A percentile compares a stretch with the other conserved stretches of the same genome.
phyloP scores from a whole-genome alignment of 192 early-diverging fungal species.

The Entomortierella chlamydospora region DNA sequence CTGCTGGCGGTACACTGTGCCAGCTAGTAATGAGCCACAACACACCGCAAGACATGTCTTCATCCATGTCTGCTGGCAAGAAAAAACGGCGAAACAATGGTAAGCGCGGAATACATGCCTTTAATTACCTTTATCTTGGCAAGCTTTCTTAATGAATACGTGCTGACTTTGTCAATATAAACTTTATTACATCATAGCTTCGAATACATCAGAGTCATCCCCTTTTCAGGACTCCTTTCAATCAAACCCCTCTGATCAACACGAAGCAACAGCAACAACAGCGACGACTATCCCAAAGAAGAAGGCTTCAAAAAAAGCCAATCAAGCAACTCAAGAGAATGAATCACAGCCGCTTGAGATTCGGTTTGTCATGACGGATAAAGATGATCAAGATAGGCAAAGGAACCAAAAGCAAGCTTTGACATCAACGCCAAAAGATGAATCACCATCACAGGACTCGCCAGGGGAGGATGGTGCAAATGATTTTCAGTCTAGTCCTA shows the following conservation, averaged over 20 bases:
- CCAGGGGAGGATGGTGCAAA: slow-evolving; percentile 19
- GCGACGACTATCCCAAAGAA: slow-evolving; percentile 9
- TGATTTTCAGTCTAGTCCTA: slow-evolving; percentile 28
- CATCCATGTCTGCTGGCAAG: slow-evolving; percentile 25
- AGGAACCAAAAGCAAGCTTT: not conserved
- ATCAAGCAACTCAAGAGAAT: not conserved
- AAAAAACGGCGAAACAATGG: slow-evolving; percentile 37
- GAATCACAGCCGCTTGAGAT: slow-evolving; percentile 27
- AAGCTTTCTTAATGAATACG: not conserved
- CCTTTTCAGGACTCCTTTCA: slow-evolving; percentile 38
- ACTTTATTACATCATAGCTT: not conserved
- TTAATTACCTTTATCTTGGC: too few species aligned
- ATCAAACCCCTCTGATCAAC: slow-evolving; percentile 4
- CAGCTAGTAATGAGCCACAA: slow-evolving; percentile 17
- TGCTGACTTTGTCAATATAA: too few species aligned
- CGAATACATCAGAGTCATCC: not conserved
- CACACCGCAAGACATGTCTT: slow-evolving; percentile 12
- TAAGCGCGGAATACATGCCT: not conserved
- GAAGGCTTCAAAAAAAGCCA: slow-evolving; percentile 2
- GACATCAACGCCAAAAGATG: not conserved
- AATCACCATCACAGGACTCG: slow-evolving; percentile 8
- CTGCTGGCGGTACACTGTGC: not conserved
- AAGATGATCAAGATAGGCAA: slow-evolving; percentile 34
- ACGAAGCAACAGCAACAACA: slow-evolving; percentile 1
- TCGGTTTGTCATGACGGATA: slow-evolving; percentile 42